Evolutionary conservation across 169 alveolate genomes (phyloP).

Genomic region (Cryptosporidium parvum): DNA sequence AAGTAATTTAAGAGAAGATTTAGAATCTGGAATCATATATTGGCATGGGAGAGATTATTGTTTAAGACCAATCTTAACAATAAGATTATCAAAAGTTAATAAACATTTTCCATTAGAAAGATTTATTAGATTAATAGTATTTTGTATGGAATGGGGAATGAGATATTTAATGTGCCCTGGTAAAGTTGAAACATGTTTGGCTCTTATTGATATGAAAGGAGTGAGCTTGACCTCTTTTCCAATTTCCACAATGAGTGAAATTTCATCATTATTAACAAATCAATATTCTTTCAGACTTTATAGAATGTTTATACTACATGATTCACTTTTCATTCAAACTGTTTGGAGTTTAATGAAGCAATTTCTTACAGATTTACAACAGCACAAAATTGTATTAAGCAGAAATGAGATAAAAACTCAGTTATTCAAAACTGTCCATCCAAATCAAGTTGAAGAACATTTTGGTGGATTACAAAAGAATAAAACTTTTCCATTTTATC

Average conservation of each 20-base stretch:
- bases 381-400: conserved; percentile 79
- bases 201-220: conserved; percentile 80
- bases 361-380: conserved; percentile 82
- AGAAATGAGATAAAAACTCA: conserved; percentile 71
- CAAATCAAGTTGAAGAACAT: conserved; percentile 80
- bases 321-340: conserved; percentile 80
- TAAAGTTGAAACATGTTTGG: conserved; percentile 81
- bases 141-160: conserved; percentile 83
- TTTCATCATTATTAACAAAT: conserved; percentile 80
- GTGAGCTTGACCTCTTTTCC: conserved; percentile 81
- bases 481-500: conserved; percentile 76
- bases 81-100: conserved; percentile 60
- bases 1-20: conserved; percentile 53
- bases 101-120: conserved; percentile 66
- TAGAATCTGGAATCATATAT: conserved; percentile 80
- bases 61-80: conserved; percentile 79
- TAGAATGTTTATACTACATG: conserved; percentile 82
- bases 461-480: conserved; percentile 82
- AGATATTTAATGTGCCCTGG: conserved; percentile 82
- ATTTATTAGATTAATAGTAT: conserved; percentile 79
- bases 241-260: conserved; percentile 80
- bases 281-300: conserved; percentile 83
- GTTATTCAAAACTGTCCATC: conserved; percentile 71
- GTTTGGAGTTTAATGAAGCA: conserved; percentile 81
- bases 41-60: conserved; percentile 82